phyloP scores from a whole-genome alignment of 306 rosid genomes.

The Cicer arietinum region DNA sequence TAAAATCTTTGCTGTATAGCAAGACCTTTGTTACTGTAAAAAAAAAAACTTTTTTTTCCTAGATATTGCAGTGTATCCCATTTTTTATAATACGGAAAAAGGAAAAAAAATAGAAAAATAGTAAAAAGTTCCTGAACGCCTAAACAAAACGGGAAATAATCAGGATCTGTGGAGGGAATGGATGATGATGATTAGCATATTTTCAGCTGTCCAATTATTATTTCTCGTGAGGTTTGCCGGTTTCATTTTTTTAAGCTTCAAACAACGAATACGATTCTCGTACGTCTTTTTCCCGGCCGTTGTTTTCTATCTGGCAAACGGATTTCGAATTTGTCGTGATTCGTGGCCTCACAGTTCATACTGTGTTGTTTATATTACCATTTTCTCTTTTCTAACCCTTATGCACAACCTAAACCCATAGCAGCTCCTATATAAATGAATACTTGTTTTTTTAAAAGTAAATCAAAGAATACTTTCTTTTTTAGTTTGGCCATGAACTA shows the following conservation, averaged over 20 bases:
- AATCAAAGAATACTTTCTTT: too few relatives aligned
- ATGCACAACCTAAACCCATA: not conserved
- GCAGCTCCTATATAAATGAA: too few relatives aligned
- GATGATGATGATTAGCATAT: not conserved
- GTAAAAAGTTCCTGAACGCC: not conserved
- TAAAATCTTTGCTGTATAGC: too few relatives aligned
- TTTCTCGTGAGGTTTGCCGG: not conserved
- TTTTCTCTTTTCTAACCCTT: too few relatives aligned
- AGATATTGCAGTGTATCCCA: too few relatives aligned
- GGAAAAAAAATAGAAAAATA: not conserved
- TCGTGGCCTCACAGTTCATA: not conserved
- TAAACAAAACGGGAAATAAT: not conserved
- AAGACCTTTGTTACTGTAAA: too few relatives aligned
- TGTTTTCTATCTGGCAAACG: not conserved
- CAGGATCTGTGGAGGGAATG: not conserved
- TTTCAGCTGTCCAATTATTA: conserved; percentile 5
- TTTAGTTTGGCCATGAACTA: too few relatives aligned
- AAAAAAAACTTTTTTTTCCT: too few relatives aligned
- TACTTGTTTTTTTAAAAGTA: too few relatives aligned
- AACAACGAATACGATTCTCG: not conserved
- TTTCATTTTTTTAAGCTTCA: not conserved
- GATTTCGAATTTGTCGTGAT: not conserved
- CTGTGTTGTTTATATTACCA: not conserved
- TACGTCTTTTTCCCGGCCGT: not conserved
- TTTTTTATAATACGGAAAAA: not conserved